Percentiles rank a stretch among this genome's conserved stretches.
phyloP scores from a whole-genome alignment of 257 asterid genomes.

The Linaria vulgaris region DNA sequence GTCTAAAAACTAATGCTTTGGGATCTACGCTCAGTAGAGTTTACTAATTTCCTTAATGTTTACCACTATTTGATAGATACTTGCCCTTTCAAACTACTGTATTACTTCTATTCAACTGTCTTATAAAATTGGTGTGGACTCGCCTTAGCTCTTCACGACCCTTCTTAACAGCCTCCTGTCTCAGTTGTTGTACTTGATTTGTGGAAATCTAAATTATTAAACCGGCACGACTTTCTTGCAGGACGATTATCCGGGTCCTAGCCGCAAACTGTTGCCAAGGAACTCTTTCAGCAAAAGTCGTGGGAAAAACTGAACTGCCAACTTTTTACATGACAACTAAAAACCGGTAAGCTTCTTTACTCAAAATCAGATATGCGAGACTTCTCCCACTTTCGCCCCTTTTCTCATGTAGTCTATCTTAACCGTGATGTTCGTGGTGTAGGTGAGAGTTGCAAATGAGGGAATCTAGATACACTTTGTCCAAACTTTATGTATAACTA shows the following conservation, averaged over 20 bases:
- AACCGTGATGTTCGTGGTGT: background rate
- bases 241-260: constrained; percentile 78
- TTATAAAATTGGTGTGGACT: background rate
- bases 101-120: background rate
- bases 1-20: no score
- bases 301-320: constrained; percentile 53
- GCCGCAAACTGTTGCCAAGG: constrained; percentile 68
- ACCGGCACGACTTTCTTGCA: constrained; percentile 40
- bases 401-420: background rate
- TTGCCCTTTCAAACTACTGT: background rate
- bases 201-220: constrained; percentile 21
- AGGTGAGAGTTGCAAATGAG: background rate
- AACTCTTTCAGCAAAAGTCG: constrained; percentile 76
- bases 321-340: background rate
- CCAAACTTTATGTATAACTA: background rate
- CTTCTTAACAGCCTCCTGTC: background rate
- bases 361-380: background rate
- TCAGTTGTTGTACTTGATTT: constrained; percentile 6
- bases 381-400: background rate
- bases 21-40: no score
- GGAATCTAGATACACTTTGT: background rate
- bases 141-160: background rate
- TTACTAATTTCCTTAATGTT: no score
- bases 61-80: no score
- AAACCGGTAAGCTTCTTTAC: background rate